Evolutionary conservation across 1,139 yeast genomes (phyloP).

Genomic region (Kluyveromyces sp.): DNA sequence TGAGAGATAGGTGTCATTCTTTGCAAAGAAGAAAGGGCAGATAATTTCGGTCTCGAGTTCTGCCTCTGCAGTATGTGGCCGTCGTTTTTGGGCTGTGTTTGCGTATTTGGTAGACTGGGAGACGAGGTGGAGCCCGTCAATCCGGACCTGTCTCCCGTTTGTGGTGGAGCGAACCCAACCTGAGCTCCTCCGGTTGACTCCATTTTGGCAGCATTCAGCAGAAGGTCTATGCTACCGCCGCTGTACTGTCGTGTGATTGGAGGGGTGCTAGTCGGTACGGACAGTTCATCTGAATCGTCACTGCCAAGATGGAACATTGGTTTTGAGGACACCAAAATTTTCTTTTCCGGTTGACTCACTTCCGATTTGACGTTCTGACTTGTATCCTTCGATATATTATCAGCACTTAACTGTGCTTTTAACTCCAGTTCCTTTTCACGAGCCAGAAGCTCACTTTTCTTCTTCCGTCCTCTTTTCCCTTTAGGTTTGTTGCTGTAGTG

Average conservation of each 20-base stretch:
- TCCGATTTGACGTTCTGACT: not conserved
- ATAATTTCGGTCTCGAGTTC: conserved; percentile 13
- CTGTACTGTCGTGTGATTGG: not conserved
- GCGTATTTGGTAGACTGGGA: not conserved
- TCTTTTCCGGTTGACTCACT: not conserved
- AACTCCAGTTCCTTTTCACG: conserved; percentile 6
- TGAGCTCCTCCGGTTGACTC: no score
- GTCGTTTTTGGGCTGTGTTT: not conserved
- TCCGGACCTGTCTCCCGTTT: not conserved
- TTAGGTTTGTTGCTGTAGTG: conserved; percentile 51
- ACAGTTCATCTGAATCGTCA: conserved; percentile 4
- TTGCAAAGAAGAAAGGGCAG: conserved; percentile 34
- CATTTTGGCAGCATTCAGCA: conserved; percentile 5
- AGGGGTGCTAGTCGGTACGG: not conserved
- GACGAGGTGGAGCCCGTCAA: conserved; percentile 1
- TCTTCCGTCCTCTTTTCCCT: conserved; percentile 46
- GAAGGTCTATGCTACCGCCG: conserved; percentile 1
- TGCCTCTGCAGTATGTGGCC: conserved; percentile 1
- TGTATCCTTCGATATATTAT: not conserved
- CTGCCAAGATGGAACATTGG: conserved; percentile 6
- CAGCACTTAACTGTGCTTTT: not conserved
- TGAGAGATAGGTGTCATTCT: conserved; percentile 34
- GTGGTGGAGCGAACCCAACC: no score
- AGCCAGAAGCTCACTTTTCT: conserved; percentile 23
- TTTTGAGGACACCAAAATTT: not conserved